Conservation (phyloP, 176 grass and related monocot genomes). For the Aegilops bicornis region DNA sequence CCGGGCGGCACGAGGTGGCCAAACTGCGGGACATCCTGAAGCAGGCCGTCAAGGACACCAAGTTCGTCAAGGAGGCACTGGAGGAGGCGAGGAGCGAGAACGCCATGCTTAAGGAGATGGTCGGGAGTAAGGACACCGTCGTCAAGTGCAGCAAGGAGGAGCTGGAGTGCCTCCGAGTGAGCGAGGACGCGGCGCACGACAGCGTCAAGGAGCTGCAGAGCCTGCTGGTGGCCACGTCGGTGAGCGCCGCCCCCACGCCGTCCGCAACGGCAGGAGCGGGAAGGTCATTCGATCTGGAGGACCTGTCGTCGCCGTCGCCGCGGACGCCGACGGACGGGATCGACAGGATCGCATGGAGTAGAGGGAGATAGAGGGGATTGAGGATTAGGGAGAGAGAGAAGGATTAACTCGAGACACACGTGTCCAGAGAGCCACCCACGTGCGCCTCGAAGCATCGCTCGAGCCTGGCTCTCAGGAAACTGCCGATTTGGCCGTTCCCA, state of each 20-base stretch:
- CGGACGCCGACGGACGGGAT: background rate
- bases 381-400: too few species aligned
- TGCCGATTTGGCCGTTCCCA: too few species aligned
- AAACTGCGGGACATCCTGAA: constrained; percentile 90
- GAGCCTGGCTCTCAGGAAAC: too few species aligned
- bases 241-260: constrained; percentile 32
- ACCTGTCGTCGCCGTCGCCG: constrained; percentile 38
- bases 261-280: background rate
- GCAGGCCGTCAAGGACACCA: constrained; percentile 74
- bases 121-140: constrained; percentile 61
- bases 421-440: too few species aligned
- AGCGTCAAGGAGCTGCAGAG: constrained; percentile 77
- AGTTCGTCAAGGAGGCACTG: constrained; percentile 66
- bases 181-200: constrained; percentile 69
- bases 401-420: too few species aligned
- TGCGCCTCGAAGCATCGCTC: too few species aligned
- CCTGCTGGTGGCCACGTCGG: constrained; percentile 60
- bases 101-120: constrained; percentile 44
- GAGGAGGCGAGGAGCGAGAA: constrained; percentile 66
- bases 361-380: too few species aligned
- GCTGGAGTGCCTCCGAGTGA: constrained; percentile 62
- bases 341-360: too few species aligned
- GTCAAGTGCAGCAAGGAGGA: constrained; percentile 55
- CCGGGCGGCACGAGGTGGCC: constrained; percentile 60
- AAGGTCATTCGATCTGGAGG: constrained; percentile 31